Conservation (phyloP, 805 yeast genomes). For the Danielia oregonensis region DNA sequence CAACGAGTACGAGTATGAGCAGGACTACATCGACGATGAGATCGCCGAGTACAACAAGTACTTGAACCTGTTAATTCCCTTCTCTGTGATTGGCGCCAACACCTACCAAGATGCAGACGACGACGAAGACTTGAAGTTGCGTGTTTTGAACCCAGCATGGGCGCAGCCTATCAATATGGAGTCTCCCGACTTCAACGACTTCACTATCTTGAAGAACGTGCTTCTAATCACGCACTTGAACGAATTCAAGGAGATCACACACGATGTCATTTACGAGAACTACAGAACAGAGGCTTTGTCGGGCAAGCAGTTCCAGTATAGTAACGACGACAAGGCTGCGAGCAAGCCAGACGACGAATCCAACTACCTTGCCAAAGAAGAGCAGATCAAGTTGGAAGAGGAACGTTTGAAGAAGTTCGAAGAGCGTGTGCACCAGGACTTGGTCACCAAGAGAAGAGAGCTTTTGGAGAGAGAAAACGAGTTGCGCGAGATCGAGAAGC, state of each 20-base stretch:
- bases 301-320: conserved; percentile 49
- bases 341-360: conserved; percentile 15
- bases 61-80: conserved; percentile 61
- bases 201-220: conserved; percentile 73
- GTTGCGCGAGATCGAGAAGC: conserved; percentile 73
- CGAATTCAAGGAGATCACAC: conserved; percentile 86
- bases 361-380: conserved; percentile 63
- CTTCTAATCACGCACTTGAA: conserved; percentile 79
- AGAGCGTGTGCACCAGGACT: conserved; percentile 84
- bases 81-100: conserved; percentile 68
- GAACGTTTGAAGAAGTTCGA: conserved; percentile 84
- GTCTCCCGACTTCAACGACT: conserved; percentile 74
- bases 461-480: conserved; percentile 81
- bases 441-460: conserved; percentile 76
- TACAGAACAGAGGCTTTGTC: conserved; percentile 85
- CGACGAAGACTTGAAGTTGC: conserved; percentile 49
- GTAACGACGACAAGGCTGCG: conserved; percentile 17
- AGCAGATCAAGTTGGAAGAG: conserved; percentile 84
- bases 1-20: conserved; percentile 55
- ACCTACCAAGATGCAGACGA: conserved; percentile 43
- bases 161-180: conserved; percentile 59
- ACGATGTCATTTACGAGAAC: conserved; percentile 80
- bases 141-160: conserved; percentile 45
- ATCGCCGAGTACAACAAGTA: conserved; percentile 63
- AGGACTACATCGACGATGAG: conserved; percentile 54